Base-by-base conservation (phyloP, 768 basidiomycete genomes). In the Hypsizygus marmoreus region DNA sequence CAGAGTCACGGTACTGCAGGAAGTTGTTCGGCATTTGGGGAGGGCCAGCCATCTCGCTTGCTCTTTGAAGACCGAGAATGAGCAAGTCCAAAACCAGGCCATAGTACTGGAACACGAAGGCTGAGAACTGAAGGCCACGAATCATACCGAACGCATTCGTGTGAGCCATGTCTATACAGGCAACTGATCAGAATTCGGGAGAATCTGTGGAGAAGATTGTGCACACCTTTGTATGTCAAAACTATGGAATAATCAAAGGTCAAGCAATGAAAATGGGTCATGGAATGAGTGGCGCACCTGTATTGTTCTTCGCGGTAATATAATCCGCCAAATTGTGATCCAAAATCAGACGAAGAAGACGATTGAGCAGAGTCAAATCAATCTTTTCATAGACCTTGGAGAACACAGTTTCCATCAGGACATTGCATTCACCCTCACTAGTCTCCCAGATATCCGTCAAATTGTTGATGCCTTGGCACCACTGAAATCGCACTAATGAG, bases 381-480 rank as follows among this genome's bases (percentile, higher is more conserved):
- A 99, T 89, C 81, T 99, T 98, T 77, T 98, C 97, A 66, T 98
- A 98, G 14, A 97, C 97, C 69, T 97, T 94, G 23, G 91, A 94
- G 29, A 97, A 77, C 5, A 95, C 92, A 0, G 97, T 99, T 73
- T 99, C 97, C 95, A 98, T 97, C 73, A 99, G 77, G 33, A 98
- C 97, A 58, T 92, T 89, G 68, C 94, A 97, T 71, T 98, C 95
- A 52, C 97, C 97, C 58, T 99, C 95, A 49, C 84, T 81, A 1
- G 95, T 98, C 70, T 98, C 97, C 97, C 97, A 99, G 30, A 99
- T 84, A 48, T 99, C 95, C 2, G 90, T 94, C 64, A 98, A 66
- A 67, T 99, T 99, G 72, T 98, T 98, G 76, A 98, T 95, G 31
- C 97, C 97, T 71, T 98, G 95, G 61, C 94, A 95, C 95, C 95